Conservation (phyloP, 208 protist species). For the Porcisia hertigi region DNA sequence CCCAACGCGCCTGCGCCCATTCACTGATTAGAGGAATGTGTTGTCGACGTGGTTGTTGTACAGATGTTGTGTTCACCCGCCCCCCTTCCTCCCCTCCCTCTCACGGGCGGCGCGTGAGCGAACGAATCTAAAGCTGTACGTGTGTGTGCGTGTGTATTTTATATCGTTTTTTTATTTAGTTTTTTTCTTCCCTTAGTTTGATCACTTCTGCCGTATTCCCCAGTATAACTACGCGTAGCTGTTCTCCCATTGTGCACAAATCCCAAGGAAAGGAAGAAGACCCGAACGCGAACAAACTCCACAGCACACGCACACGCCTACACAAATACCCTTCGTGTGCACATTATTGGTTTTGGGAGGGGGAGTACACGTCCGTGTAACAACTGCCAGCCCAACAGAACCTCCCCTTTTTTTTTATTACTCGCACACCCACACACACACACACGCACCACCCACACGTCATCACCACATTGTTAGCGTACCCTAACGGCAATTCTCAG, state of each 20-base stretch:
- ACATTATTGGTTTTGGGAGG: not conserved
- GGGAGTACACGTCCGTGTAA: not conserved
- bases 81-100: too few species aligned
- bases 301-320: too few species aligned
- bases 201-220: too few species aligned
- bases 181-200: too few species aligned
- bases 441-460: not conserved
- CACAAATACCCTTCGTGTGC: not conserved
- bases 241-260: not conserved
- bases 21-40: too few species aligned
- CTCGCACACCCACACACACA: not conserved
- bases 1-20: not conserved
- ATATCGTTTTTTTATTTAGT: not conserved
- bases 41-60: too few species aligned
- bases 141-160: not conserved
- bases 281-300: too few species aligned
- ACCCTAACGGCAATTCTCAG: not conserved
- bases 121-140: not conserved
- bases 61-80: too few species aligned
- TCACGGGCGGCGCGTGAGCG: too few species aligned
- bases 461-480: not conserved
- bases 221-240: not conserved
- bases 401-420: too few species aligned
- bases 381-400: too few species aligned
- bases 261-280: too few species aligned